Percentiles rank a stretch among this genome's conserved stretches.
These are phyloP conservation scores for Apiospora pterosperma DNA, from an alignment of 2,329 filamentous ascomycete species.

Conservation along the genomic window DNA sequence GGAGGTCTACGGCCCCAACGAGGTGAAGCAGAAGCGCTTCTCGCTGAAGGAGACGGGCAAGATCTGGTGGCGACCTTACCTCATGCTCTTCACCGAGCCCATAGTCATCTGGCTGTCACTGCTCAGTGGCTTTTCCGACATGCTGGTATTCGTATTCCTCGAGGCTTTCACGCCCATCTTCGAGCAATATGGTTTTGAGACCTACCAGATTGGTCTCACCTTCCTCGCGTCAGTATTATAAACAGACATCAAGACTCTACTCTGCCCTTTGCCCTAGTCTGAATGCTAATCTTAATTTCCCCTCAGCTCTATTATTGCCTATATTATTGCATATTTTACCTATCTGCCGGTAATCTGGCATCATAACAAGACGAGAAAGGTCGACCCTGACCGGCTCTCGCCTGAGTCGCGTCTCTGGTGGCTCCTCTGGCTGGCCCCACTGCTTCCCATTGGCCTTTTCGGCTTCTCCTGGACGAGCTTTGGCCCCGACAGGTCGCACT, in stretches of 20 bases:
- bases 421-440: slow-evolving; percentile 57
- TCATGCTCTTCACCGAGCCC: slow-evolving; percentile 59
- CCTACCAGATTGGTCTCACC: slow-evolving; percentile 24
- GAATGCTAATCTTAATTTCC: neutral
- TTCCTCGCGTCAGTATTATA: slow-evolving; percentile 33
- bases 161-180: slow-evolving; percentile 60
- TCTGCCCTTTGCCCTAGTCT: neutral
- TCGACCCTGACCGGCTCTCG: slow-evolving; percentile 34
- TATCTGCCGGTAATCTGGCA: slow-evolving; percentile 47
- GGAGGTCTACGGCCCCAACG: slow-evolving; percentile 43
- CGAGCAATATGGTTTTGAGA: slow-evolving; percentile 54
- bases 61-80: slow-evolving; percentile 59
- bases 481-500: slow-evolving; percentile 42
- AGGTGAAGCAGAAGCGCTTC: slow-evolving; percentile 38
- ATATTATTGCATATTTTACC: slow-evolving; percentile 54
- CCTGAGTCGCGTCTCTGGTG: slow-evolving; percentile 56
- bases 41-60: slow-evolving; percentile 38
- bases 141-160: slow-evolving; percentile 65
- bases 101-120: slow-evolving; percentile 59
- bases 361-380: slow-evolving; percentile 37
- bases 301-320: slow-evolving; percentile 43
- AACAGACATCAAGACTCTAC: too few relatives aligned
- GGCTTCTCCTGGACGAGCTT: slow-evolving; percentile 60
- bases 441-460: slow-evolving; percentile 57
- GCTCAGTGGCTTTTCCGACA: slow-evolving; percentile 59